phyloP scores from a whole-genome alignment of 2,329 filamentous ascomycete genomes.

The Diaporthe longicolla region DNA sequence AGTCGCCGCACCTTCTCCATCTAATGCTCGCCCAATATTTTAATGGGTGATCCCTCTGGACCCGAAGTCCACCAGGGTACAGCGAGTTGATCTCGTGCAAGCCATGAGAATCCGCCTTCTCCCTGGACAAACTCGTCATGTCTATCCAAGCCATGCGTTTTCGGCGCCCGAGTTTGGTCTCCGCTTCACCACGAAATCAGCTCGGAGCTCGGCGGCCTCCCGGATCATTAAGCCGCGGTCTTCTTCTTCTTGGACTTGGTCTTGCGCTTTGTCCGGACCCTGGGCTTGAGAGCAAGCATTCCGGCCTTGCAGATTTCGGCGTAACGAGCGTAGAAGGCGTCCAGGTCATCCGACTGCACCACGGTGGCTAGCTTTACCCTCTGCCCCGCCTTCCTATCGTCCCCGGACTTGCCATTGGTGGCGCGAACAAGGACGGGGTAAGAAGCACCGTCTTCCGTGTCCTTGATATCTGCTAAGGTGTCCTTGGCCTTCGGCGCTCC shows the following conservation, averaged over 20 bases:
- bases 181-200: neutral
- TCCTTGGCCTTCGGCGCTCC: slow-evolving; percentile 61
- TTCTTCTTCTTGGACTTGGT: slow-evolving; percentile 83
- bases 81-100: neutral
- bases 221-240: slow-evolving; percentile 47
- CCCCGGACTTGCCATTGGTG: slow-evolving; percentile 81
- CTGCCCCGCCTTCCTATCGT: slow-evolving; percentile 60
- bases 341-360: slow-evolving; percentile 81
- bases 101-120: neutral
- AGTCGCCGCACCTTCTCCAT: neutral
- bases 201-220: neutral
- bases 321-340: slow-evolving; percentile 86
- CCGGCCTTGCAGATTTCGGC: slow-evolving; percentile 91
- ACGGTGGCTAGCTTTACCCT: slow-evolving; percentile 87
- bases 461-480: slow-evolving; percentile 72
- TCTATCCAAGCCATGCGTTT: neutral
- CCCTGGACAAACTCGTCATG: neutral
- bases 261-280: slow-evolving; percentile 90
- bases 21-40: neutral
- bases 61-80: neutral
- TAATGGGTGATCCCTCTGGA: neutral
- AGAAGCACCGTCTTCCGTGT: slow-evolving; percentile 45
- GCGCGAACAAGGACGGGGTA: slow-evolving; percentile 84
- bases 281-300: slow-evolving; percentile 91
- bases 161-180: slow-evolving; percentile 14